phyloP scores from a whole-genome alignment of 768 basidiomycete genomes.

The Coprinellus aureogranulatus region DNA sequence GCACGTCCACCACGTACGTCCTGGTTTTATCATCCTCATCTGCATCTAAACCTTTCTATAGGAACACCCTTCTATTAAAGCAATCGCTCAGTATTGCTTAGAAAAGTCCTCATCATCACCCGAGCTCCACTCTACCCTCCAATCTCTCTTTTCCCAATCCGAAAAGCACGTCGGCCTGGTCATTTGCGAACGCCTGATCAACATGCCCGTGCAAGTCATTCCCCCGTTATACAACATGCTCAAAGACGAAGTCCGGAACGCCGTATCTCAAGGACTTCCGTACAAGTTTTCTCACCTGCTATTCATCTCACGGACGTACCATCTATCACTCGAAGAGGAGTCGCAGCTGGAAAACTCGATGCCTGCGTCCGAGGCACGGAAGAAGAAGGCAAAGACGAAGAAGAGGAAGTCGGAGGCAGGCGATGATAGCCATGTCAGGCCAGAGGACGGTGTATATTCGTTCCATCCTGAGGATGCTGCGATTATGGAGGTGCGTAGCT shows the following conservation, averaged over 20 bases:
- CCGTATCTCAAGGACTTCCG: conserved; percentile 64
- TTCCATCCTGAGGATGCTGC: conserved; percentile 88
- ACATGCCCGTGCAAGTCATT: conserved; percentile 92
- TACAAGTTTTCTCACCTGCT: conserved; percentile 74
- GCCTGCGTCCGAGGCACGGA: conserved; percentile 22
- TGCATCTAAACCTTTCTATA: conserved; percentile 26
- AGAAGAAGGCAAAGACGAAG: conserved; percentile 45
- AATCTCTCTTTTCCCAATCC: conserved; percentile 49
- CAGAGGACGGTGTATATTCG: conserved; percentile 55
- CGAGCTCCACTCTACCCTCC: conserved; percentile 52
- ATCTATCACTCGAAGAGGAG: conserved; percentile 69
- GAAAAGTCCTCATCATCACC: conserved; percentile 49
- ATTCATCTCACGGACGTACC: conserved; percentile 77
- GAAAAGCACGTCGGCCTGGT: conserved; percentile 73
- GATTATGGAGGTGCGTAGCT: conserved; percentile 55
- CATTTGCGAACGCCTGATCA: conserved; percentile 84
- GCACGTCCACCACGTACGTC: conserved; percentile 47
- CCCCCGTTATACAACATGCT: conserved; percentile 94
- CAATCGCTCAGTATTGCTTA: conserved; percentile 69
- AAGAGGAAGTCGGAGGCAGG: conserved; percentile 22
- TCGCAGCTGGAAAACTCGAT: conserved; percentile 46
- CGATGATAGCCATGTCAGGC: conserved; percentile 19
- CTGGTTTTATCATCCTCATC: not conserved
- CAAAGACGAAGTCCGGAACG: conserved; percentile 74
- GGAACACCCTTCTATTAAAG: conserved; percentile 70